Evolutionary conservation across 2,329 filamentous ascomycete genomes (phyloP), one percentile per base, ranked within the genome.

Genomic region (Epichloe baconii): DNA sequence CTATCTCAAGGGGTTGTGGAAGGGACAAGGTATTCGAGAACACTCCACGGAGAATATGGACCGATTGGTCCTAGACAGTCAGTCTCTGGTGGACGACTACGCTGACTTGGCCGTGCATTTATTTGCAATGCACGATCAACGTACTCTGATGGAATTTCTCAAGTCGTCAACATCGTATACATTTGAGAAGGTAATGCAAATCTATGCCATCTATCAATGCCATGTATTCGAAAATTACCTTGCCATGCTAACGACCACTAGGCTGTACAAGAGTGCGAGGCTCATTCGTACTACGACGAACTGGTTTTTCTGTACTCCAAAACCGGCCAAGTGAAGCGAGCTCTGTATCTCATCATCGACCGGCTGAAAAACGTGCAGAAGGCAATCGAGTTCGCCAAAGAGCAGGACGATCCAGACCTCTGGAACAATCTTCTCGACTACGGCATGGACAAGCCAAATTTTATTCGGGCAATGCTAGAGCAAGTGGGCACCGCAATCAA

Each of bases 381-480:
- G 58, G 93, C 93, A 8, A 98, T 98, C 58, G 79, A 85, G 1
- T 98, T 98, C 61, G 90, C 89, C 50, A 96, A 96, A 66, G 85
- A 90, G 55, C 89, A 97, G 63, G 83, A 93, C 56, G 90, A 96
- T 60, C 82, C 84, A 0, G 90, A 96, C 59, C 76, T 98, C 0
- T 98, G 93, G 93, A 86, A 95, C 56, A 90, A 97, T 61, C 75
- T 98, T 7, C 78, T 98, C 5, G 82, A 91, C 59, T 97, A 97
- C 66, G 91, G 86, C 54, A 97, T 98, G 93, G 89, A 96, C 69
- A 95, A 96, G 63, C 93, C 93, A 1, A 81, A 81, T 41, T 98
- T 98, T 69, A 97, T 98, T 58, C 84, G 88, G 12, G 90, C 87
- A 0, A 73, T 98, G 3, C 79, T 98, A 0, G 88, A 95, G 61